Evolutionary conservation across 305 asterid genomes (phyloP).

Genomic region (Fraxinus albicans): DNA sequence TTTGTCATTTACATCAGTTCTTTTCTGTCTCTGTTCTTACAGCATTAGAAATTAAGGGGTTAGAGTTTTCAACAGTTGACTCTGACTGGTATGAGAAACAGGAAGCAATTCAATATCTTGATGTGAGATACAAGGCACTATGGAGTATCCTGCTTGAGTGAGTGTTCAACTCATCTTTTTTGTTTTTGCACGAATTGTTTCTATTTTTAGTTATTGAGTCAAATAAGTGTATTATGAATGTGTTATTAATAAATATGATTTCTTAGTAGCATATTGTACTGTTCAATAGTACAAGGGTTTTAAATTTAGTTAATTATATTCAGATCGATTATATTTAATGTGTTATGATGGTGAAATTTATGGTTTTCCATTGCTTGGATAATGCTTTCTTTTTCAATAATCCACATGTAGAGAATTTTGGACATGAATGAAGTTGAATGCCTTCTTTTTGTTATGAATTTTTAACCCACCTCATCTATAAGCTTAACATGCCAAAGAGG

Average conservation of each 20-base stretch:
- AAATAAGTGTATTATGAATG: not conserved
- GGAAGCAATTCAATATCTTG: constrained; percentile 74
- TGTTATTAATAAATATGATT: not conserved
- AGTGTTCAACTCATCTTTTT: constrained; percentile 35
- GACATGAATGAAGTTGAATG: not conserved
- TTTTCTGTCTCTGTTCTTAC: constrained; percentile 2
- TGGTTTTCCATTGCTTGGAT: not conserved
- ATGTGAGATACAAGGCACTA: constrained; percentile 66
- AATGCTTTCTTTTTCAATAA: not conserved
- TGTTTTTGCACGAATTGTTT: not conserved
- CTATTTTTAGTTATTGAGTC: not conserved
- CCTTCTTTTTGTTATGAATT: not conserved
- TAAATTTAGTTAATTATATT: not conserved
- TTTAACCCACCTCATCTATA: not conserved
- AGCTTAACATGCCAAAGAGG: not conserved
- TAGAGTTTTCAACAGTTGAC: constrained; percentile 58
- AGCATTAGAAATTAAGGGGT: constrained; percentile 52
- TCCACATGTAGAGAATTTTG: not conserved
- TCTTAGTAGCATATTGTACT: not conserved
- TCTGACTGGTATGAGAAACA: constrained; percentile 59
- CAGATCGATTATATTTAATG: not conserved
- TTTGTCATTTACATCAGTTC: not conserved
- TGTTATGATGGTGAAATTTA: not conserved
- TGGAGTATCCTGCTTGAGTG: constrained; percentile 67
- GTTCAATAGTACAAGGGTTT: not conserved